Evolutionary conservation across 1,139 yeast species (phyloP).

Genomic region (Taphrina sp.): DNA sequence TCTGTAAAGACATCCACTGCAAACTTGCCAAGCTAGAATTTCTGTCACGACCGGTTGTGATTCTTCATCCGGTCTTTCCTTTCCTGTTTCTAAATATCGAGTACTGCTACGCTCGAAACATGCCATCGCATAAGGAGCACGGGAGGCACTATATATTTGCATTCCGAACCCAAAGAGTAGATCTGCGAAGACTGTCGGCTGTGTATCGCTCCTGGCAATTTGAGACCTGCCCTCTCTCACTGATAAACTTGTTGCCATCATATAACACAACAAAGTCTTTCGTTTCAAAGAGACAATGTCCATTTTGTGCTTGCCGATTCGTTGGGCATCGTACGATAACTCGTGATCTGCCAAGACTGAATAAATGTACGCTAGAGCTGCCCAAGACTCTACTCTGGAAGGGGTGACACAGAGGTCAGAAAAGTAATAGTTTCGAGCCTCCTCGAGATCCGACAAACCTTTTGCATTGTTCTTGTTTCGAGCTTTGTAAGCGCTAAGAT

Average conservation of each 20-base stretch:
- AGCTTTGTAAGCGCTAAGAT: slow-evolving; percentile 62
- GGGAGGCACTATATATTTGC: slow-evolving; percentile 59
- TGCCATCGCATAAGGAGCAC: slow-evolving; percentile 59
- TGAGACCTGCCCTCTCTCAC: slow-evolving; percentile 40
- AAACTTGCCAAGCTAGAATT: slow-evolving; percentile 6
- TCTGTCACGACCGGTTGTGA: slow-evolving; percentile 1
- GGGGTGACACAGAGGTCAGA: slow-evolving; percentile 68
- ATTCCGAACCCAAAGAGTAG: slow-evolving; percentile 61
- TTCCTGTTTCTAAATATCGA: slow-evolving; percentile 7
- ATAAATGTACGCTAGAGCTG: slow-evolving; percentile 74
- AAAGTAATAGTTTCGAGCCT: slow-evolving; percentile 62
- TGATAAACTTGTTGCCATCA: slow-evolving; percentile 66
- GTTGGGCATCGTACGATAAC: slow-evolving; percentile 83
- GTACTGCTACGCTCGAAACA: slow-evolving; percentile 12
- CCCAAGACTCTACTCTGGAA: slow-evolving; percentile 80
- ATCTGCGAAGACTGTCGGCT: slow-evolving; percentile 43
- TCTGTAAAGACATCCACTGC: slow-evolving; percentile 35
- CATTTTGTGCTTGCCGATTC: slow-evolving; percentile 63
- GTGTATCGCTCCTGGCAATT: slow-evolving; percentile 11
- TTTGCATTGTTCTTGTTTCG: slow-evolving; percentile 49
- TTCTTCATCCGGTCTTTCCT: slow-evolving; percentile 1
- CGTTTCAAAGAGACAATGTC: slow-evolving; percentile 55
- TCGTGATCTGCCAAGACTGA: slow-evolving; percentile 83
- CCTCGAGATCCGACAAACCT: slow-evolving; percentile 12
- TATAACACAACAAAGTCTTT: slow-evolving; percentile 67